Evolutionary conservation across 208 protist species (phyloP), one percentile per base, ranked within the genome.

Genomic region (Trichomonas gallinae): DNA sequence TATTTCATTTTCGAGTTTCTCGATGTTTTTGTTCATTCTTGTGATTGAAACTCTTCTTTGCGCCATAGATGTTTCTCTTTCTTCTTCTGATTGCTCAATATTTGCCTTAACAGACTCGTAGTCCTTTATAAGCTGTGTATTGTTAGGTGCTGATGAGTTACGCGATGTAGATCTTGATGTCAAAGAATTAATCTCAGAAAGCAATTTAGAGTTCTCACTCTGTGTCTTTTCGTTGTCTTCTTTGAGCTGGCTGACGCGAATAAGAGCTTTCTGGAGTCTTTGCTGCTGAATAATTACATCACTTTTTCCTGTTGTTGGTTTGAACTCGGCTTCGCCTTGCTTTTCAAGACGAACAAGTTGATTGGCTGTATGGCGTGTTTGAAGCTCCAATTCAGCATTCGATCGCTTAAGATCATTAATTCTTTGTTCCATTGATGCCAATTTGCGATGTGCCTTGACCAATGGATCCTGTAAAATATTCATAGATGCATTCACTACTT

Each of bases 321-420:
- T 42, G 38, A 89, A 40, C n/a, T 42, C 26, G 10, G 40, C 2
- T 44, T 44, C 40, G 38, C 44, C 40, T 51, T 93, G 40, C 17
- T 48, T 51, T 51, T 42, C 42, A 34, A 93, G 26, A 36, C 46
- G 9, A 34, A 93, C 87, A 36, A 93, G 87, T 21, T 44, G 40
- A 26, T 93, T 93, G 21, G 87, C 87, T 51, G 87, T 93, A 51
- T 93, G 87, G 45, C 87, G 8, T 51, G 87, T 93, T 93, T 93
- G 87, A 38, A 51, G 40, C n/a, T 42, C 31, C 2, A 93, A 26
- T 93, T 93, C 87, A 0, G 42, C 45, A 26, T 93, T 93, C 6
- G 40, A 23, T 38, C 45, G 42, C 45, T 93, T 48, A 0, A 93
- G 44, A 58, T 93, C 87, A 38, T 42, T 93, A 23, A 93, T 93